These are phyloP conservation scores for Globisporangium cederbergense DNA, from an alignment of 352 stramenopile genomes.

Conservation along the genomic window DNA sequence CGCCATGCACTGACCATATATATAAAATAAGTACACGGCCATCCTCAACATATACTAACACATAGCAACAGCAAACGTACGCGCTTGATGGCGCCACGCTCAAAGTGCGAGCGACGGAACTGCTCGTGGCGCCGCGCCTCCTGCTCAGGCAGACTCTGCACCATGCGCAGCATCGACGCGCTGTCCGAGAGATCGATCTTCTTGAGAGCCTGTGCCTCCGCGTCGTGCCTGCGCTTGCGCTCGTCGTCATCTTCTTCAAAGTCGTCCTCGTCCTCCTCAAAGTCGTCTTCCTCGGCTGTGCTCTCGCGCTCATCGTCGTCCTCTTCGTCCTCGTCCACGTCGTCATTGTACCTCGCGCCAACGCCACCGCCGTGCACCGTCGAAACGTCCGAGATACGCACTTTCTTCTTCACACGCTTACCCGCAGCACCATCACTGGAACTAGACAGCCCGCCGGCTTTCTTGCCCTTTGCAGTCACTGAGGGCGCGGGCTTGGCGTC, in stretches of 20 bases:
- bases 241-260: slow-evolving; percentile 25
- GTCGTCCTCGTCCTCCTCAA: slow-evolving; percentile 48
- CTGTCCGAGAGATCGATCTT: slow-evolving; percentile 55
- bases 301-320: slow-evolving; percentile 19
- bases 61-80: slow-evolving; percentile 24
- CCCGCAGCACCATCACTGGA: neutral
- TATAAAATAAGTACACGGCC: neutral
- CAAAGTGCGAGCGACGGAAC: slow-evolving; percentile 82
- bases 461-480: neutral
- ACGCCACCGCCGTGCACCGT: slow-evolving; percentile 16
- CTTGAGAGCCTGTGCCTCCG: slow-evolving; percentile 26
- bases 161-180: slow-evolving; percentile 71
- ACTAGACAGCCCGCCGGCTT: neutral
- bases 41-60: neutral
- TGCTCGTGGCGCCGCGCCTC: slow-evolving; percentile 75
- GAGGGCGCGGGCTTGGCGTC: slow-evolving; percentile 13
- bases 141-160: slow-evolving; percentile 58
- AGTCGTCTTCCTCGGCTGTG: slow-evolving; percentile 26
- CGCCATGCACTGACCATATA: slow-evolving; percentile 57
- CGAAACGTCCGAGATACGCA: slow-evolving; percentile 22
- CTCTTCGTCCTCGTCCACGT: slow-evolving; percentile 25
- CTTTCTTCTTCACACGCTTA: slow-evolving; percentile 22
- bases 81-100: slow-evolving; percentile 74
- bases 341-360: slow-evolving; percentile 16
- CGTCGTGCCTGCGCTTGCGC: slow-evolving; percentile 44